phyloP scores from a whole-genome alignment of 2,329 filamentous ascomycete genomes.

The Penicillium sp. region DNA sequence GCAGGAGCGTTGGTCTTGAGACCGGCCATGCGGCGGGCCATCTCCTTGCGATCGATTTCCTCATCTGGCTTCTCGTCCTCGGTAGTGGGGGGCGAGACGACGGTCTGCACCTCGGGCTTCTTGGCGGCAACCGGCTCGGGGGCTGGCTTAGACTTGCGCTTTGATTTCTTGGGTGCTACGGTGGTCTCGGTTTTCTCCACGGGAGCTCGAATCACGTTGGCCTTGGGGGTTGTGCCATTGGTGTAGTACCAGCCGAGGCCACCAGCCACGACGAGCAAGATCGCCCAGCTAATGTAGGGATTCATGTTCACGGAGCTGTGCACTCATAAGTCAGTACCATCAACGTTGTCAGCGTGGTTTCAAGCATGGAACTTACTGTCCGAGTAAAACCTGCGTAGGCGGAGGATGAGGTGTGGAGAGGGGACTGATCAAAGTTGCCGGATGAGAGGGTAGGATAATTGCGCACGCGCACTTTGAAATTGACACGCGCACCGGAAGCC shows the following conservation, averaged over 20 bases:
- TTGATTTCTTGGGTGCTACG: constrained; percentile 40
- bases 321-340: constrained; percentile 10
- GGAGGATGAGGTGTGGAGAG: neutral
- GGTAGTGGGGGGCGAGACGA: constrained; percentile 26
- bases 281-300: constrained; percentile 45
- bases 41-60: constrained; percentile 67
- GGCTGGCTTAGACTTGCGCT: constrained; percentile 38
- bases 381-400: neutral
- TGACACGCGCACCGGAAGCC: neutral
- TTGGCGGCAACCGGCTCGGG: constrained; percentile 27
- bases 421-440: neutral
- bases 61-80: constrained; percentile 49
- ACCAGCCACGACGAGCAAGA: constrained; percentile 42
- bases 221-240: constrained; percentile 33
- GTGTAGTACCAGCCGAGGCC: constrained; percentile 44
- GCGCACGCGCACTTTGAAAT: constrained; percentile 1
- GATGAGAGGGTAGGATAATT: neutral
- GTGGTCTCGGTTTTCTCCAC: constrained; percentile 36
- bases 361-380: constrained; percentile 7
- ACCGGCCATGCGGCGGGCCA: constrained; percentile 69
- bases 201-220: constrained; percentile 29
- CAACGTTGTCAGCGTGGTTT: neutral
- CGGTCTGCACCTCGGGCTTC: constrained; percentile 32
- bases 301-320: constrained; percentile 38
- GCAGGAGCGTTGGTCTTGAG: constrained; percentile 54